A percentile compares a stretch with the other conserved stretches of the same genome.
Conservation (phyloP, 2,329 filamentous ascomycete species). For the Aureobasidium namibiae region DNA sequence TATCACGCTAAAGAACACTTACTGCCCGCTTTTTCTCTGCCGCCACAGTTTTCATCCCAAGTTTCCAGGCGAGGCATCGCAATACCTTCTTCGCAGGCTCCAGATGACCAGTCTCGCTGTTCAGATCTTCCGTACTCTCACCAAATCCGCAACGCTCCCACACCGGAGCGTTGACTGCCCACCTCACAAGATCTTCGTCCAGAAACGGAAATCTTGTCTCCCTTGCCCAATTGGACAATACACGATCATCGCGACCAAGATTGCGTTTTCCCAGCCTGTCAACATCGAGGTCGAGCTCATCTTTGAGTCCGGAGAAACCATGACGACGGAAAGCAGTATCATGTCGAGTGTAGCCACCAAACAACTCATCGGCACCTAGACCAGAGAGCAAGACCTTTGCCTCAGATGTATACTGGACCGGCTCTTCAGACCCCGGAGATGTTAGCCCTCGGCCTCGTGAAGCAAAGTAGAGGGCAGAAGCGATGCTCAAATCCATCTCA, state of each 20-base stretch:
- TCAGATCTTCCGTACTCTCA: slow-evolving; percentile 18
- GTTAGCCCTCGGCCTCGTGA: slow-evolving; percentile 57
- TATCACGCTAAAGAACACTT: slow-evolving; percentile 27
- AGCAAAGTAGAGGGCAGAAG: slow-evolving; percentile 89
- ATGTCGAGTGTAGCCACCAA: slow-evolving; percentile 86
- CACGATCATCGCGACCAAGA: slow-evolving; percentile 84
- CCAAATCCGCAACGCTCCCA: slow-evolving; percentile 83
- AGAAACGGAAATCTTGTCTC: slow-evolving; percentile 88
- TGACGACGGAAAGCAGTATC: slow-evolving; percentile 61
- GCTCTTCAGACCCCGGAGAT: slow-evolving; percentile 18
- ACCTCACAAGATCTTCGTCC: slow-evolving; percentile 76
- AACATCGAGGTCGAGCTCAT: slow-evolving; percentile 81
- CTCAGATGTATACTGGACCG: slow-evolving; percentile 51
- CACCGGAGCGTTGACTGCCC: slow-evolving; percentile 66
- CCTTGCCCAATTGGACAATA: slow-evolving; percentile 79
- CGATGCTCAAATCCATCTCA: slow-evolving; percentile 97
- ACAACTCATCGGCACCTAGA: slow-evolving; percentile 90
- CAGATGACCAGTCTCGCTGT: slow-evolving; percentile 32
- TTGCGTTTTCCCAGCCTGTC: slow-evolving; percentile 85
- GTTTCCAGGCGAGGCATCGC: slow-evolving; percentile 63
- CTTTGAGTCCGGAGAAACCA: slow-evolving; percentile 63
- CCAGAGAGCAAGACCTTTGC: slow-evolving; percentile 85
- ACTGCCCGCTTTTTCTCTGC: slow-evolving; percentile 89
- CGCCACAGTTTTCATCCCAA: slow-evolving; percentile 65
- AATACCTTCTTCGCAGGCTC: slow-evolving; percentile 78